These are phyloP conservation scores for Fusarium phyllophilum DNA, from an alignment of 2,329 filamentous ascomycete genomes.

Conservation along the genomic window DNA sequence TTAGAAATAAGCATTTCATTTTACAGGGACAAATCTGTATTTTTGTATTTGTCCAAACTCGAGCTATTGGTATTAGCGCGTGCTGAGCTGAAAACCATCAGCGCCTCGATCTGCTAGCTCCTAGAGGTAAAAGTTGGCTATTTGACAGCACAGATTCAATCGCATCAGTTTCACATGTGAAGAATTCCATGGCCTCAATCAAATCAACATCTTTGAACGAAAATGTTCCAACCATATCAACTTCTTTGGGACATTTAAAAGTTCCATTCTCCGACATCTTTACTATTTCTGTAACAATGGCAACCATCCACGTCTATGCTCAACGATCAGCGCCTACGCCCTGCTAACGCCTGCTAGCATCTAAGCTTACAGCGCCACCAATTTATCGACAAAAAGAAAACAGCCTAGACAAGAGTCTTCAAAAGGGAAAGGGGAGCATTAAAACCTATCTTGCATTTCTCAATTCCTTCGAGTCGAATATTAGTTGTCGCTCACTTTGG, in stretches of 20 bases:
- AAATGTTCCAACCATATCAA: background rate
- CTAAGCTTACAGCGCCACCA: background rate
- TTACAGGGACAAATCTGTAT: too few relatives aligned
- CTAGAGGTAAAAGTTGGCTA: too few relatives aligned
- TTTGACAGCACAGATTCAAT: background rate
- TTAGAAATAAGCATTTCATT: background rate
- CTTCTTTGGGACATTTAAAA: too few relatives aligned
- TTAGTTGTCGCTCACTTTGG: background rate
- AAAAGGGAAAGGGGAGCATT: background rate
- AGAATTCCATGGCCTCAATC: rapidly evolving
- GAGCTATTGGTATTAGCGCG: background rate
- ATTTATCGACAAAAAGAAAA: background rate
- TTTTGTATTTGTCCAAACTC: background rate
- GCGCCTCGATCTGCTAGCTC: background rate
- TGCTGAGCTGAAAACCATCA: background rate
- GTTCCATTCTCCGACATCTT: background rate
- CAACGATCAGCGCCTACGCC: background rate
- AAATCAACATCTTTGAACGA: background rate
- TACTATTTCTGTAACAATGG: background rate
- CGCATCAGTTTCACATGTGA: too few relatives aligned
- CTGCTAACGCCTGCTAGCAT: background rate
- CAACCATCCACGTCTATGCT: background rate
- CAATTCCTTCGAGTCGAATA: too few relatives aligned
- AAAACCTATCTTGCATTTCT: background rate
- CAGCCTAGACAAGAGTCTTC: too few relatives aligned